Percentiles rank a stretch among this genome's conserved stretches.
phyloP scores from a whole-genome alignment of 768 basidiomycete genomes.

The Lentinula edodes region DNA sequence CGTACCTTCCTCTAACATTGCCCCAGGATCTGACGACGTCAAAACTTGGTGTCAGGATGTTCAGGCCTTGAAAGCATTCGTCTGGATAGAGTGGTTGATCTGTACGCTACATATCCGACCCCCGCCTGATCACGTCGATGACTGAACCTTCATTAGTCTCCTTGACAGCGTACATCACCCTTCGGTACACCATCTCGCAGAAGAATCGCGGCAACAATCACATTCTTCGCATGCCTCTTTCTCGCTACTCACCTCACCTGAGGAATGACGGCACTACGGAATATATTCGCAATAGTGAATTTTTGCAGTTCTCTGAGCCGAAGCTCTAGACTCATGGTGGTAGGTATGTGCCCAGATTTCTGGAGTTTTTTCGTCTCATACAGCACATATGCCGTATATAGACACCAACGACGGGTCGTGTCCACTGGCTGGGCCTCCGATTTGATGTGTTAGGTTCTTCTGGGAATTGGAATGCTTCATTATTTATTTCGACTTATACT shows the following conservation, averaged over 20 bases:
- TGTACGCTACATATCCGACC: constrained; percentile 27
- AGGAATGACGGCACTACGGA: not conserved
- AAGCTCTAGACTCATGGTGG: not conserved
- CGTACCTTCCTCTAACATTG: not conserved
- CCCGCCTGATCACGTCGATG: not conserved
- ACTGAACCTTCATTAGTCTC: constrained; percentile 28
- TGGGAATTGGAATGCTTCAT: not conserved
- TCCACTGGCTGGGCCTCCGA: not conserved
- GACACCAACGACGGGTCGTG: not conserved
- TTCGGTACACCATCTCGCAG: constrained; percentile 41
- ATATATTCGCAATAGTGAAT: not conserved
- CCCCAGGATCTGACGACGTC: constrained; percentile 35
- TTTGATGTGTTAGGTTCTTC: too few relatives aligned
- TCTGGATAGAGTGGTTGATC: constrained; percentile 53
- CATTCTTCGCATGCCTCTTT: constrained; percentile 45
- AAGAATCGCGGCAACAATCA: constrained; percentile 42
- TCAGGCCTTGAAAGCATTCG: constrained; percentile 49
- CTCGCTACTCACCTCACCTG: constrained; percentile 37
- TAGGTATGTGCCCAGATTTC: not conserved
- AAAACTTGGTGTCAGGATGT: constrained; percentile 49
- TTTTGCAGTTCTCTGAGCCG: constrained; percentile 1
- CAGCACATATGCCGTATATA: too few relatives aligned
- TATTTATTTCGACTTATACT: not conserved
- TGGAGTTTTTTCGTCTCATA: too few relatives aligned
- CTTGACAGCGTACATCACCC: constrained; percentile 30